phyloP scores from a whole-genome alignment of 305 asterid genomes.

The Fraxinus latifolia region DNA sequence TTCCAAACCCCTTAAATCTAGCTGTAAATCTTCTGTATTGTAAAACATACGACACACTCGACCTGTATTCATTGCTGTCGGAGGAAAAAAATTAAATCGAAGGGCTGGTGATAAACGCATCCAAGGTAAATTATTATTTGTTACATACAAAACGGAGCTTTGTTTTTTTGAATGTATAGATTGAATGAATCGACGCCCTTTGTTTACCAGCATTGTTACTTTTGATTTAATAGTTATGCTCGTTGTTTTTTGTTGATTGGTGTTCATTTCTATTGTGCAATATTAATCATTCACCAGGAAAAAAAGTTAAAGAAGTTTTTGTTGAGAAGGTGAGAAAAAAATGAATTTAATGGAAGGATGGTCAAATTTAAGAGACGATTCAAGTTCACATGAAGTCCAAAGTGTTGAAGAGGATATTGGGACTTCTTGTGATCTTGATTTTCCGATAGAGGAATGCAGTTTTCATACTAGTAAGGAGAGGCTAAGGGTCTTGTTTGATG shows the following conservation, averaged over 20 bases:
- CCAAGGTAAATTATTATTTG: not conserved
- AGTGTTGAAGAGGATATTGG: conserved; percentile 25
- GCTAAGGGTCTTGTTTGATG: conserved; percentile 54
- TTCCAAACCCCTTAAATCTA: not conserved
- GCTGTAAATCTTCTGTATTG: not conserved
- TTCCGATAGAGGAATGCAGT: conserved; percentile 31
- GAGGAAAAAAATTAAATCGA: not conserved
- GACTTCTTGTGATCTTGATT: conserved; percentile 29
- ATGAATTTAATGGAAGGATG: conserved; percentile 48
- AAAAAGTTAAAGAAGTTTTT: not conserved
- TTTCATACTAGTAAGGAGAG: conserved; percentile 49
- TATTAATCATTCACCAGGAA: conserved; percentile 6
- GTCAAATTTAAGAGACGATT: conserved; percentile 31
- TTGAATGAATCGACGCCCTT: conserved; percentile 25
- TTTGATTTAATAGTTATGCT: not conserved
- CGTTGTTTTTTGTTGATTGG: not conserved
- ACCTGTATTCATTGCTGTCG: not conserved
- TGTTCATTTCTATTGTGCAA: not conserved
- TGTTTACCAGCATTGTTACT: not conserved
- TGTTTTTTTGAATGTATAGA: not conserved
- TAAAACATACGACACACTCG: not conserved
- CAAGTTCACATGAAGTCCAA: conserved; percentile 19
- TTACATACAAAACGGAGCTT: not conserved
- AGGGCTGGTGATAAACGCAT: not conserved
- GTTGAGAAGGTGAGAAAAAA: conserved; percentile 1